phyloP scores from a whole-genome alignment of 1,284 basidiomycete species.

The Ceratobasidium sp. region DNA sequence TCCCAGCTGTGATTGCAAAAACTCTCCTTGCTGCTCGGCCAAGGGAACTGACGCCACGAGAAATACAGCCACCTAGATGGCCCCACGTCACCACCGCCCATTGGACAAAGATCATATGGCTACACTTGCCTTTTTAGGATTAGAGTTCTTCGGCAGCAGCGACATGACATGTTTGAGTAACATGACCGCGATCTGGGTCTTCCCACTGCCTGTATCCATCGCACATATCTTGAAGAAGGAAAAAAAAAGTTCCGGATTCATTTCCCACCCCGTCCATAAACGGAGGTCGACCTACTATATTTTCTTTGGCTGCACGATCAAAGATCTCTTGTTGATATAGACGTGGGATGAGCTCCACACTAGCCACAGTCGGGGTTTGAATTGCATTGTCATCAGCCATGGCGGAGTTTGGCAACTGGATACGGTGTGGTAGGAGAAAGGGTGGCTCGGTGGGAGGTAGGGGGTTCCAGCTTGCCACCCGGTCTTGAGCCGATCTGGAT shows the following conservation, averaged over 20 bases:
- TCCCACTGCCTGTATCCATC: constrained; percentile 63
- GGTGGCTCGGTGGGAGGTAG: constrained; percentile 12
- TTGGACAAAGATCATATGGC: constrained; percentile 19
- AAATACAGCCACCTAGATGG: constrained; percentile 45
- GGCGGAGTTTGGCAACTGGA: neutral
- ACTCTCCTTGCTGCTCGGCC: constrained; percentile 78
- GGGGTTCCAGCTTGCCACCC: constrained; percentile 15
- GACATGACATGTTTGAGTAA: constrained; percentile 76
- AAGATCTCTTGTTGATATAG: constrained; percentile 55
- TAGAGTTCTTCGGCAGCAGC: constrained; percentile 51
- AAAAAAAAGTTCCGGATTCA: constrained; percentile 7
- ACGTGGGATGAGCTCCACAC: constrained; percentile 54
- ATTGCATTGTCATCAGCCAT: neutral
- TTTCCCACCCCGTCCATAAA: neutral
- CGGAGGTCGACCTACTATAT: constrained; percentile 28
- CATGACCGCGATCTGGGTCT: constrained; percentile 77
- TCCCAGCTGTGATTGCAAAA: constrained; percentile 63
- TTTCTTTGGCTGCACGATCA: constrained; percentile 30
- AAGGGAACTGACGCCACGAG: constrained; percentile 81
- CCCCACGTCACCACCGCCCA: constrained; percentile 68
- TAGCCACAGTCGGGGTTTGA: neutral
- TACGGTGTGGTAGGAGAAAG: neutral
- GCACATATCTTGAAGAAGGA: constrained; percentile 77
- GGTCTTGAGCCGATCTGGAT: constrained; percentile 7
- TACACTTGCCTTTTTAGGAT: constrained; percentile 41